A percentile compares a stretch with the other conserved stretches of the same genome.
phyloP scores from a whole-genome alignment of 345 rosid species.

The Eucalyptus urophylla region DNA sequence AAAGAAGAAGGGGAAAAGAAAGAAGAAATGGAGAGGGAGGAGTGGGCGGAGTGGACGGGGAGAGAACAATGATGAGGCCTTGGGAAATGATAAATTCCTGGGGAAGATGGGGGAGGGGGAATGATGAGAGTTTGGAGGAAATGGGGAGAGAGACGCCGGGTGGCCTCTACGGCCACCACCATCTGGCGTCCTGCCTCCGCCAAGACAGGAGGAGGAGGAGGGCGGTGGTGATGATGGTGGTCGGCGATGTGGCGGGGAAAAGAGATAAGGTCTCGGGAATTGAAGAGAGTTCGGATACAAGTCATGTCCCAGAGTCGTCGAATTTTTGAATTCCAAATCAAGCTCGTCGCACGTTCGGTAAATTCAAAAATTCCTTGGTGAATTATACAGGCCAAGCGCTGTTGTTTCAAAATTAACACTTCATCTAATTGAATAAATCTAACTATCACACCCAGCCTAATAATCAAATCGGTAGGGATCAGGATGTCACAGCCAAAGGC shows the following conservation, averaged over 20 bases:
- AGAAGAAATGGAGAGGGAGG: background rate
- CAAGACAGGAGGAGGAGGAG: background rate
- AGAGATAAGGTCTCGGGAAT: background rate
- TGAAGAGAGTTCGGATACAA: background rate
- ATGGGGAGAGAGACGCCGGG: no score
- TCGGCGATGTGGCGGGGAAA: background rate
- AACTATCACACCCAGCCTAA: background rate
- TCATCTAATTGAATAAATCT: background rate
- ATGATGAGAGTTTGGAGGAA: no score
- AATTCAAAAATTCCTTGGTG: background rate
- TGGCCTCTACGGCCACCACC: no score
- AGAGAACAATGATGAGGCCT: no score
- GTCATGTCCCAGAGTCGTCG: background rate
- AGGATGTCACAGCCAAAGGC: background rate
- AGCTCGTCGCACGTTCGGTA: background rate
- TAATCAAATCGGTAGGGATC: background rate
- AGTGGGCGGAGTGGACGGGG: no score
- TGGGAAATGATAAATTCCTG: no score
- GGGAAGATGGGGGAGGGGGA: no score
- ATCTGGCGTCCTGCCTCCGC: background rate
- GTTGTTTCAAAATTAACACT: background rate
- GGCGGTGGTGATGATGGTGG: background rate
- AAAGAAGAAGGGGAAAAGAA: background rate
- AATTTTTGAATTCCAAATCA: background rate
- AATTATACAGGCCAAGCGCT: background rate